Percentiles rank a stretch among this genome's conserved stretches.
Evolutionary conservation across 2,329 filamentous ascomycete genomes (phyloP).

Genomic region (Ophiostoma ips): DNA sequence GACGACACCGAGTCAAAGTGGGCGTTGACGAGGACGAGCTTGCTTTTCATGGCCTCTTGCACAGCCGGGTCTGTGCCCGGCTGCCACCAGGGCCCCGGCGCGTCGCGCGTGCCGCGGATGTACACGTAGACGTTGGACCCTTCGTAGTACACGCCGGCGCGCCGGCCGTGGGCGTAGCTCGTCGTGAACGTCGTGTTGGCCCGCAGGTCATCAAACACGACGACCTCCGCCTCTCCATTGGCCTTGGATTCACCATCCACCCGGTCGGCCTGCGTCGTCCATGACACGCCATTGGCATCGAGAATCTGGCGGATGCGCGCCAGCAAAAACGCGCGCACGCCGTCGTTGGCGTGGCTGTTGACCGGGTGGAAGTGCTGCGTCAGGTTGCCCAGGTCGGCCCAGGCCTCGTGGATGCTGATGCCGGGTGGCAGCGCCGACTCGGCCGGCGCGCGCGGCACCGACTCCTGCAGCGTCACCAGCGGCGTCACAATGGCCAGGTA

Average conservation of each 20-base stretch:
- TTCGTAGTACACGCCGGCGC: constrained; percentile 63
- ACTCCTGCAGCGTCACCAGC: constrained; percentile 60
- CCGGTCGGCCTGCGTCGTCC: constrained; percentile 23
- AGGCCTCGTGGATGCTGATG: constrained; percentile 72
- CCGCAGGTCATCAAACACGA: constrained; percentile 61
- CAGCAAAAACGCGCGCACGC: constrained; percentile 64
- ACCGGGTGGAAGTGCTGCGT: constrained; percentile 72
- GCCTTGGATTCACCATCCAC: too few relatives aligned
- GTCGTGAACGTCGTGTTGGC: constrained; percentile 62
- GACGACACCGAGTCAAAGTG: constrained; percentile 88
- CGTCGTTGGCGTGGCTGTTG: constrained; percentile 73
- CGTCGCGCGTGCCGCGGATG: constrained; percentile 67
- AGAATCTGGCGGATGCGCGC: constrained; percentile 57
- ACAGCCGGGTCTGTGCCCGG: constrained; percentile 15
- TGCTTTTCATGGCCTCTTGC: constrained; percentile 32
- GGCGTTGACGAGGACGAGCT: constrained; percentile 82
- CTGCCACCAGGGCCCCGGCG: constrained; percentile 59
- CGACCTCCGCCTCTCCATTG: constrained; percentile 20
- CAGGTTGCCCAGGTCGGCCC: constrained; percentile 66
- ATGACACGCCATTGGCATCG: constrained; percentile 40
- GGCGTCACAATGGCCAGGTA: constrained; percentile 68
- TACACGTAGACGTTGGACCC: constrained; percentile 87
- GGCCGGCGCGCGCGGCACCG: constrained; percentile 52
- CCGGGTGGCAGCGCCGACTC: constrained; percentile 39
- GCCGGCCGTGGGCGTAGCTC: constrained; percentile 19